phyloP scores from a whole-genome alignment of 257 asterid species.

The Rubia yunnanensis region DNA sequence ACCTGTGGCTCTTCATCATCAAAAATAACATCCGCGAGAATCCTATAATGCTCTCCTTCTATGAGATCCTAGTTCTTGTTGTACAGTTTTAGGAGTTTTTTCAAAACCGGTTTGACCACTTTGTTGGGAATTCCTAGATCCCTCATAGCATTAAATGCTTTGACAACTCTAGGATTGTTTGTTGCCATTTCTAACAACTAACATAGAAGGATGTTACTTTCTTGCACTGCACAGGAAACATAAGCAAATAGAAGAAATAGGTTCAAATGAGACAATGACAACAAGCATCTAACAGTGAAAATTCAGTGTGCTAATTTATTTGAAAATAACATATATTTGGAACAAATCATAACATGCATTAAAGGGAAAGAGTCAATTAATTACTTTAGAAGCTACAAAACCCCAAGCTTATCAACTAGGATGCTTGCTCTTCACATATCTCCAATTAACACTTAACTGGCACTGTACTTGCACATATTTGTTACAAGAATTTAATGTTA shows the following conservation, averaged over 20 bases:
- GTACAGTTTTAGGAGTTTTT: constrained; percentile 48
- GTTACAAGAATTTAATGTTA: no score
- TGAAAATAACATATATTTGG: neutral
- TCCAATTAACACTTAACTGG: no score
- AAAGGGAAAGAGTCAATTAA: neutral
- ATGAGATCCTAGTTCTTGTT: constrained; percentile 74
- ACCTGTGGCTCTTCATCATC: constrained; percentile 63
- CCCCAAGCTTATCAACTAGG: neutral
- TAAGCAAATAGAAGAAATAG: neutral
- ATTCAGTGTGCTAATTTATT: neutral
- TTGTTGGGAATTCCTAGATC: constrained; percentile 50
- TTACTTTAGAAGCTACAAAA: no score
- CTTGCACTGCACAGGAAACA: neutral
- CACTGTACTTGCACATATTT: no score
- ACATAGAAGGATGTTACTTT: neutral
- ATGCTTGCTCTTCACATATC: no score
- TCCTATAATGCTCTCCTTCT: constrained; percentile 72
- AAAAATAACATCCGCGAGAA: constrained; percentile 78
- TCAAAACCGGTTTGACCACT: constrained; percentile 68
- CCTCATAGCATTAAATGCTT: constrained; percentile 73
- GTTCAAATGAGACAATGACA: neutral
- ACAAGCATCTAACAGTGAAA: neutral
- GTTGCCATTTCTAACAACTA: constrained; percentile 33
- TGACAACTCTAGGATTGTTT: constrained; percentile 31
- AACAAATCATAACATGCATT: neutral